Evolutionary conservation across 108 stramenopile genomes (phyloP).

Genomic region (Parmales sp.): DNA sequence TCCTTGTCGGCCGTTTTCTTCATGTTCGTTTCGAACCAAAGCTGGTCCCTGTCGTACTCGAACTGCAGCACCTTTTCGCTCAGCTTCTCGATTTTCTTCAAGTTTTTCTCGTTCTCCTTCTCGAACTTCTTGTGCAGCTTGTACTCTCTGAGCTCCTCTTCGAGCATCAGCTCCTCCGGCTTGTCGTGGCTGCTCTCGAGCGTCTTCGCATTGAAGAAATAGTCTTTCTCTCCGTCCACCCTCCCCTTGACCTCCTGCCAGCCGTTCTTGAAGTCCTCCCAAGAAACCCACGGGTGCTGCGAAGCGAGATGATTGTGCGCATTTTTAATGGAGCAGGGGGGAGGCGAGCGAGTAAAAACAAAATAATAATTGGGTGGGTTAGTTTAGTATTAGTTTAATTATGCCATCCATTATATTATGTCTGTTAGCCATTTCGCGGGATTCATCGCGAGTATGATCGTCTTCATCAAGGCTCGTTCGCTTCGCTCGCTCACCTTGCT

Average conservation of each 20-base stretch:
- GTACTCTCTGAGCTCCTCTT: conserved; percentile 29
- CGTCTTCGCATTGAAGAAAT: conserved; percentile 32
- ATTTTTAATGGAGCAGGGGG: no score
- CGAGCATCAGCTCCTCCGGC: conserved; percentile 30
- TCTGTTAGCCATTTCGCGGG: no score
- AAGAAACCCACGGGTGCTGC: conserved; percentile 20
- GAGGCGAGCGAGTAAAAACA: no score
- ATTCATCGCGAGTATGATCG: no score
- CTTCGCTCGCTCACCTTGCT: no score
- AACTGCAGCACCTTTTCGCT: conserved; percentile 27
- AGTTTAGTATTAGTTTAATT: no score
- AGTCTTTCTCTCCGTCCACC: conserved; percentile 28
- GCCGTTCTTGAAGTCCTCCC: conserved; percentile 22
- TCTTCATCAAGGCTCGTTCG: no score
- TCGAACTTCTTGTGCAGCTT: conserved; percentile 19
- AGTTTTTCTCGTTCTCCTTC: conserved; percentile 25
- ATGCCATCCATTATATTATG: no score
- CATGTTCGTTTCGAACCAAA: conserved; percentile 21
- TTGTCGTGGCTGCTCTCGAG: conserved; percentile 23
- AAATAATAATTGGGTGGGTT: no score
- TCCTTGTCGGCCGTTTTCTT: conserved; percentile 24
- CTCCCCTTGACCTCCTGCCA: conserved; percentile 30
- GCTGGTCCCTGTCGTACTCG: conserved; percentile 37
- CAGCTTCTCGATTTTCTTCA: conserved; percentile 28
- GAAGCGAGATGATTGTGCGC: no score